Conservation (phyloP, 1,284 basidiomycete genomes). For the Sporisorium iseilematis-ciliati region DNA sequence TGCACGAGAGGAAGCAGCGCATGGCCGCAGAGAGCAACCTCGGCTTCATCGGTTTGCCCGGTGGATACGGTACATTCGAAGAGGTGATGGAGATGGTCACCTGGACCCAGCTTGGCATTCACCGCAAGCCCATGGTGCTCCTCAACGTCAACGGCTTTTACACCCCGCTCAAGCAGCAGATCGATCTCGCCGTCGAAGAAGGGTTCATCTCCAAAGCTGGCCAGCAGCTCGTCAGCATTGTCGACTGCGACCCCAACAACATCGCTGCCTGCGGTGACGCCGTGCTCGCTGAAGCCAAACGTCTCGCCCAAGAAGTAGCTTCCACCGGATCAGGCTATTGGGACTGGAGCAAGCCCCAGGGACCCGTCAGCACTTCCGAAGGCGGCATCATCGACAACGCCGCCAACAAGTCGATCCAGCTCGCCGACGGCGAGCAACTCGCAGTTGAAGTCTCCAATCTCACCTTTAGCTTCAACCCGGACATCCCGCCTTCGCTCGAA, state of each 20-base stretch:
- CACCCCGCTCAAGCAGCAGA: slow-evolving; percentile 80
- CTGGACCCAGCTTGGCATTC: slow-evolving; percentile 91
- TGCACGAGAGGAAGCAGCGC: slow-evolving; percentile 90
- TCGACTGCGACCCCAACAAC: slow-evolving; percentile 79
- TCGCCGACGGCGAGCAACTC: slow-evolving; percentile 35
- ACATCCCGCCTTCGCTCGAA: slow-evolving; percentile 55
- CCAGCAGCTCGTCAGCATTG: slow-evolving; percentile 47
- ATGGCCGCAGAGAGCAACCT: slow-evolving; percentile 82
- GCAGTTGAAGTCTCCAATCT: slow-evolving; percentile 65
- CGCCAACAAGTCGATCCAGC: slow-evolving; percentile 26
- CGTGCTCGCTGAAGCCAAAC: slow-evolving; percentile 55
- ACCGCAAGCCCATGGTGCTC: slow-evolving; percentile 85
- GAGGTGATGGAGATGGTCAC: slow-evolving; percentile 90
- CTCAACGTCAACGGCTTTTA: slow-evolving; percentile 85
- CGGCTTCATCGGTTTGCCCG: slow-evolving; percentile 87
- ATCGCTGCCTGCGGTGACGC: slow-evolving; percentile 73
- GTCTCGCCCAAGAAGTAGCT: slow-evolving; percentile 36
- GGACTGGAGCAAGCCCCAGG: slow-evolving; percentile 61
- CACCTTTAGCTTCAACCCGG: slow-evolving; percentile 58
- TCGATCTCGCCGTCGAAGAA: slow-evolving; percentile 77
- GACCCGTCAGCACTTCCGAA: slow-evolving; percentile 24
- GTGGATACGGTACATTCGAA: slow-evolving; percentile 91
- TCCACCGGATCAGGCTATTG: slow-evolving; percentile 58
- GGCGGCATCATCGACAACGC: slow-evolving; percentile 42
- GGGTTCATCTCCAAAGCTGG: slow-evolving; percentile 75